A percentile compares a stretch with the other conserved stretches of the same genome.
Evolutionary conservation across 805 yeast genomes (phyloP).

Genomic region (Sugiyamaella floridensis): DNA sequence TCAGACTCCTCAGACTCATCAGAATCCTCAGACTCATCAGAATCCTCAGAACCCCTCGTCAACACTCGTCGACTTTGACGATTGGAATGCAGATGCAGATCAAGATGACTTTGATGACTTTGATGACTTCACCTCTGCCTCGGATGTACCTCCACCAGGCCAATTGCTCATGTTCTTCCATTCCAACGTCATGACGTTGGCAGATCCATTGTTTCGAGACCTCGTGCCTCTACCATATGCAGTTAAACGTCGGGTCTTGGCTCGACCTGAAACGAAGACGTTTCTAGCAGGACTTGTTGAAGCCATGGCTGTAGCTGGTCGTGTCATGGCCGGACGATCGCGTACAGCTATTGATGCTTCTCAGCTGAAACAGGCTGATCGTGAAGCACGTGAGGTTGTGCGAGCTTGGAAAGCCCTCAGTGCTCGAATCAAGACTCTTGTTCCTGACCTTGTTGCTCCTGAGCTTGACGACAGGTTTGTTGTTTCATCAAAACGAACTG

Average conservation of each 20-base stretch:
- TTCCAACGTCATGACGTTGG: constrained; percentile 18
- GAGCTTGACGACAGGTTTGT: constrained; percentile 9
- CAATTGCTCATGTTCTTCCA: constrained; percentile 15
- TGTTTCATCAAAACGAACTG: constrained; percentile 5
- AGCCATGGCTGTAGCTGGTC: constrained; percentile 15
- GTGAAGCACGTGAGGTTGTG: constrained; percentile 19
- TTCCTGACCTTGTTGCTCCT: constrained; percentile 12
- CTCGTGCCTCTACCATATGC: constrained; percentile 20
- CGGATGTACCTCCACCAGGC: constrained; percentile 28
- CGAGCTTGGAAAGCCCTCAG: constrained; percentile 17
- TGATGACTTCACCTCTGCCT: constrained; percentile 1
- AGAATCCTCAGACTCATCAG: background rate
- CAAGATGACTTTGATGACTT: constrained; percentile 24
- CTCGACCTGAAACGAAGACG: constrained; percentile 16
- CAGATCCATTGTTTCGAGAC: constrained; percentile 12
- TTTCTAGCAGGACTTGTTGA: constrained; percentile 20
- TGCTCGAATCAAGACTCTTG: constrained; percentile 14
- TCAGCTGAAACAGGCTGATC: constrained; percentile 12
- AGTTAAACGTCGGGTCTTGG: constrained; percentile 17
- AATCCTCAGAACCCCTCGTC: background rate
- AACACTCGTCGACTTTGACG: background rate
- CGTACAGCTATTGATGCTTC: constrained; percentile 10
- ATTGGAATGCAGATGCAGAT: background rate
- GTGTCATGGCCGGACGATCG: constrained; percentile 23
- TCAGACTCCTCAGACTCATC: no score